Conservation (phyloP, 495 filamentous ascomycete genomes). For the Aspergillus cavernicola region DNA sequence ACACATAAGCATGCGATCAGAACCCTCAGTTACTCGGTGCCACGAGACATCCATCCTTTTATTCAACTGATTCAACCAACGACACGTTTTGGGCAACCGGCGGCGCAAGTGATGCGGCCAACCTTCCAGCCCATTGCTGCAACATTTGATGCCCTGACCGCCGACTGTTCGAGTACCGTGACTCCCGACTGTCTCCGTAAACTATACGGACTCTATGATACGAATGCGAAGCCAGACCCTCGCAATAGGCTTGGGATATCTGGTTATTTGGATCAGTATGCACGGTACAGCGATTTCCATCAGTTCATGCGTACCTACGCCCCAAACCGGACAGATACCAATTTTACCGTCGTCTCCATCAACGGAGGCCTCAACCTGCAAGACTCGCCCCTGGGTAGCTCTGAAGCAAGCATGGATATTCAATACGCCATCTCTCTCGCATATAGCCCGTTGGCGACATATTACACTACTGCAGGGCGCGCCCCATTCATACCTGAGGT, state of each 20-base stretch:
- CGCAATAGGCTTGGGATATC: conserved; percentile 59
- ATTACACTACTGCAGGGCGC: conserved; percentile 64
- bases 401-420: conserved; percentile 69
- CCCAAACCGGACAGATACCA: conserved; percentile 48
- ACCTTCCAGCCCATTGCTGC: conserved; percentile 24
- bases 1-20: conserved; percentile 41
- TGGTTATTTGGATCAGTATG: conserved; percentile 66
- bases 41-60: conserved; percentile 40
- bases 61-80: conserved; percentile 56
- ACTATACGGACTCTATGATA: conserved; percentile 57
- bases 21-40: conserved; percentile 58
- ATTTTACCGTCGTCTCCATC: conserved; percentile 60
- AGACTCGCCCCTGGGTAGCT: conserved; percentile 24
- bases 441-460: conserved; percentile 54
- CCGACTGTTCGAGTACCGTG: conserved; percentile 44
- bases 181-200: conserved; percentile 57
- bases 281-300: conserved; percentile 54
- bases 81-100: conserved; percentile 45
- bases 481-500: conserved; percentile 54
- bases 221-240: conserved; percentile 27
- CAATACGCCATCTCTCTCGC: conserved; percentile 64
- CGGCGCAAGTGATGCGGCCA: conserved; percentile 21
- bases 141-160: conserved; percentile 24
- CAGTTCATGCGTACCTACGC: conserved; percentile 50
- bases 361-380: conserved; percentile 58